Evolutionary conservation across 768 basidiomycete genomes (phyloP), one percentile per base, ranked within the genome.

Genomic region (Scleroderma bovista): DNA sequence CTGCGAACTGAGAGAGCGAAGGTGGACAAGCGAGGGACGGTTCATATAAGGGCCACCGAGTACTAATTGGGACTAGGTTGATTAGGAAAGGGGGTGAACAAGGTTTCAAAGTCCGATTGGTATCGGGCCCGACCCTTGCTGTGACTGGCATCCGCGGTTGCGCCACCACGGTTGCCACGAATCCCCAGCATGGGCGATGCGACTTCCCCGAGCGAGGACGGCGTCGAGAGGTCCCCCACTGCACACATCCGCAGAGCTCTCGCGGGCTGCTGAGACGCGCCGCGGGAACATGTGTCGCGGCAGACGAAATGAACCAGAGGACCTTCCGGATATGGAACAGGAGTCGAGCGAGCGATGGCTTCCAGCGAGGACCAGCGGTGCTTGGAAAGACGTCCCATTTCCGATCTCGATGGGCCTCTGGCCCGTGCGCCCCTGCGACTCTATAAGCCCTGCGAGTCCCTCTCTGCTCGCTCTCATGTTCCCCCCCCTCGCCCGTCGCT

Each of bases 361-460:
- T 29, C 26, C 5, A 26, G 33, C 12, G 22, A 43, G 41, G 41
- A 43, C 15, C 23, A 41, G 10, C 22, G 23, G 16, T 23, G 24
- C 44, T 20, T n/a, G 44, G 17, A 32, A 45, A 33, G 44, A 26
- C 16, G 9, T 33, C n/a, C 31, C 29, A 33, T 45, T 45, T 19
- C 42, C 24, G 42, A 13, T 17, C 31, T 13, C 15, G 44, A 31
- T 22, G n/a, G 17, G 17, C 3, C 22, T 23, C 22, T 42, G 66
- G 67, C 52, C 58, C 60, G 65, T 66, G 65, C 65, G 62, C 60
- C 60, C 56, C 20, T 20, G 41, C 24, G 41, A 43, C 24, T 6
- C 24, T 43, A 43, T 43, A 43, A 29, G 41, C 41, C n/a, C 16
- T 15, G 41, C 6, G 24, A 20, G 40, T 13, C 40, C 54, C 48